Evolutionary conservation across 345 rosid species (phyloP), one percentile per base, ranked within the genome.

Genomic region (Corchorus olitorius): DNA sequence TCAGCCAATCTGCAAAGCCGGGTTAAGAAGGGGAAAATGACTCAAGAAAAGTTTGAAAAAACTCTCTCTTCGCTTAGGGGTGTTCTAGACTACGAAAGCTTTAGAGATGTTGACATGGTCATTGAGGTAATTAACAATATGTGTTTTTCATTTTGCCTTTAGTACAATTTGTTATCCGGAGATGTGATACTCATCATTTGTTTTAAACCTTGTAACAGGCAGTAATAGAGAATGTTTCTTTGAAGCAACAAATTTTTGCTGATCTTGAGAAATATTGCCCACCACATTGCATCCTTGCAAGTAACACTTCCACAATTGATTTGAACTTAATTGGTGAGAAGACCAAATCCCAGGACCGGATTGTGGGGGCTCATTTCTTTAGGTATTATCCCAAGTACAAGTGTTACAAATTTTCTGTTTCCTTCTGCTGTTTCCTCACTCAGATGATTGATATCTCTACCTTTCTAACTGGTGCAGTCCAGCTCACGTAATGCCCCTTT

Each of bases 361-460:
- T 97, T 65, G 74, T 94, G 62, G 99, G 99, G 52, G 99, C 97
- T 76, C 99, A 96, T 88, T 96, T 96, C 87, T 96, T 96, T 77
- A 93, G 99, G 99, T 96, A 86, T 54, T 39, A 70, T 54, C 72
- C 49, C 17, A 34, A 65, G 72, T 78, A 49, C 8, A 62, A 17
- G 43, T 46, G 70, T 73, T 75, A 34, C 14, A 50, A 8, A 73
- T 34, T 27, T 1, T 65, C 37, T 56, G 43, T 48, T 69, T 58
- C 20, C 33, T 71, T 48, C 11, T 65, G 66, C 60, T 70, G 61
- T 53, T 34, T 33, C 45, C 27, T 35, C 45, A 17, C 74, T 10
- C 13, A 37, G 46, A 72, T 77, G 70, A 75, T 33, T 80, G 54
- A 63, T 73, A 27, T 61, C 11, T 67, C 75, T 66, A 75, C 20